A percentile compares a stretch with the other conserved stretches of the same genome.
Conservation (phyloP, 495 filamentous ascomycete genomes). For the Xylaria bambusicola region DNA sequence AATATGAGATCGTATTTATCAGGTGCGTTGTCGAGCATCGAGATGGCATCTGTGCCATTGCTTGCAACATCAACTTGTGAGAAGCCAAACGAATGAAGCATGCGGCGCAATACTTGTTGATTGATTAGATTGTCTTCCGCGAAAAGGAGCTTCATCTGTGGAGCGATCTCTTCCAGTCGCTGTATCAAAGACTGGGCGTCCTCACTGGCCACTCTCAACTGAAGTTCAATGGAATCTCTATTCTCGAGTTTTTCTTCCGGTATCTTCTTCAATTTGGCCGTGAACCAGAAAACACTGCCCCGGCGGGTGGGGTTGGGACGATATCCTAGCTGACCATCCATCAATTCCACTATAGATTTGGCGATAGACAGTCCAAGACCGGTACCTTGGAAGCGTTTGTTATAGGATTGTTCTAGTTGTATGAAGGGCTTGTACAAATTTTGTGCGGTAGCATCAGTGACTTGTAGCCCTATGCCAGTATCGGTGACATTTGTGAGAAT, state of each 20-base stretch:
- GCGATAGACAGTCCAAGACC: constrained; percentile 79
- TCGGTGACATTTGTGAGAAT: constrained; percentile 68
- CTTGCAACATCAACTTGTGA: constrained; percentile 53
- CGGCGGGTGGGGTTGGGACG: constrained; percentile 51
- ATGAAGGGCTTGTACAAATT: constrained; percentile 80
- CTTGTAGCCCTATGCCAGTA: constrained; percentile 73
- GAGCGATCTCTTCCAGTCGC: constrained; percentile 24
- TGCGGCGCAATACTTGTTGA: constrained; percentile 62
- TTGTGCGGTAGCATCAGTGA: constrained; percentile 56
- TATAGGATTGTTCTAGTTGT: constrained; percentile 73
- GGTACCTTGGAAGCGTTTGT: constrained; percentile 78
- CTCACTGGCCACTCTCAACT: not conserved
- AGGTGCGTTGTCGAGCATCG: constrained; percentile 51
- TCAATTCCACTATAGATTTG: constrained; percentile 68
- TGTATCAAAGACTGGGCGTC: constrained; percentile 23
- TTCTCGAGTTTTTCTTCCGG: constrained; percentile 2
- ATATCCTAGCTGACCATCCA: constrained; percentile 67
- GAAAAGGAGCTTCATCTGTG: constrained; percentile 52
- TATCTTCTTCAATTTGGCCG: constrained; percentile 51
- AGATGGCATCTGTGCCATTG: constrained; percentile 60
- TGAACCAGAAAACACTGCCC: constrained; percentile 65
- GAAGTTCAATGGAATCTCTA: not conserved
- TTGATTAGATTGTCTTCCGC: constrained; percentile 67
- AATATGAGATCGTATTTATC: constrained; percentile 55
- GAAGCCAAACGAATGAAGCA: constrained; percentile 58